These are phyloP conservation scores for Psilocybe tampanensis DNA, from an alignment of 768 basidiomycete genomes.

Conservation along the genomic window DNA sequence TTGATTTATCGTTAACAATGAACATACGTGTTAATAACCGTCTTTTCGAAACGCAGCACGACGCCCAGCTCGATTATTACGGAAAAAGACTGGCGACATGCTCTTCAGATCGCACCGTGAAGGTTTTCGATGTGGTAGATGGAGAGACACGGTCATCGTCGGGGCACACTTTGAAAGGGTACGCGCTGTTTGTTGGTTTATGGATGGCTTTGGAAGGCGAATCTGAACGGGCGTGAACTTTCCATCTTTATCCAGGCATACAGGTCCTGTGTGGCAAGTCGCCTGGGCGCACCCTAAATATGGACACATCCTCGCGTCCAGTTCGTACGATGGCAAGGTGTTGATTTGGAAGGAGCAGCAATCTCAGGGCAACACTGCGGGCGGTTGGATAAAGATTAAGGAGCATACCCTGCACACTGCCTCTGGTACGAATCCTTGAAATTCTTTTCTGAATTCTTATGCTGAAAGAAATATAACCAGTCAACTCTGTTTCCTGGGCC, in stretches of 20 bases:
- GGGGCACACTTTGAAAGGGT: slow-evolving; percentile 85
- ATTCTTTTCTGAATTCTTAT: neutral
- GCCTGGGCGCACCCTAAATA: slow-evolving; percentile 99
- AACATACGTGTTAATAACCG: slow-evolving; percentile 5
- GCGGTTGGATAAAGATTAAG: slow-evolving; percentile 92
- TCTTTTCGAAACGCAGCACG: slow-evolving; percentile 63
- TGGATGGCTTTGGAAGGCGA: neutral
- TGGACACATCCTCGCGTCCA: slow-evolving; percentile 95
- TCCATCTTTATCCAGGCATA: slow-evolving; percentile 61
- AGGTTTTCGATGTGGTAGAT: slow-evolving; percentile 92
- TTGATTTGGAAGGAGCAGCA: slow-evolving; percentile 97
- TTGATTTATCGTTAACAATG: neutral
- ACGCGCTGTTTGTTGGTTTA: slow-evolving; percentile 6
- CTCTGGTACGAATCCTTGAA: slow-evolving; percentile 57
- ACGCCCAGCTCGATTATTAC: slow-evolving; percentile 98
- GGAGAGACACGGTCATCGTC: slow-evolving; percentile 71
- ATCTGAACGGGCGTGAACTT: neutral
- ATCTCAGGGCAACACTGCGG: slow-evolving; percentile 51
- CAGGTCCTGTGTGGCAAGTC: slow-evolving; percentile 97
- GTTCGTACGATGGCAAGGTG: slow-evolving; percentile 97
- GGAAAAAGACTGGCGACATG: slow-evolving; percentile 96
- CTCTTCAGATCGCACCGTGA: slow-evolving; percentile 93
- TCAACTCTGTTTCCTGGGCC: slow-evolving; percentile 99
- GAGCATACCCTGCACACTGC: slow-evolving; percentile 95
- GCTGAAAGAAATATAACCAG: too few relatives aligned